Evolutionary conservation across 2,329 filamentous ascomycete species (phyloP), one percentile per base, ranked within the genome.

Genomic region (Talaromyces rugulosus): DNA sequence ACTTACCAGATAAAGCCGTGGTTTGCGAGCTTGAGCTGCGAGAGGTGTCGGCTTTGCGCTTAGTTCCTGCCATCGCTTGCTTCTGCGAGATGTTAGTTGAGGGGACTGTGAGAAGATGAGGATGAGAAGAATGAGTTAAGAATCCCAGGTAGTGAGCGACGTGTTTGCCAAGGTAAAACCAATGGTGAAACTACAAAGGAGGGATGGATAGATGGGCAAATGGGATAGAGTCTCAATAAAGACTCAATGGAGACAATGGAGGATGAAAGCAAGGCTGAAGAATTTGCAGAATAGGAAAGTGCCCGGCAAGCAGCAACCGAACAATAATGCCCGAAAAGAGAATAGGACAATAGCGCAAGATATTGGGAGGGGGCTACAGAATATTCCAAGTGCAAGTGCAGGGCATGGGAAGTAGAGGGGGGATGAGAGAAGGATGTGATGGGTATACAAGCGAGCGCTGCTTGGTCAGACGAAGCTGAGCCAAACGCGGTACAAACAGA

Each of bases 11-110:
- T 31, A 36, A 36, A 51, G 42, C 33, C 8, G 23, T 47, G 12
- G 57, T 33, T 58, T 44, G 50, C 27, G 61, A 61, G 56, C 31
- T 50, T 5, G 58, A 54, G 56, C 28, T 40, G 52, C 67, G 66
- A 58, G 69, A 59, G 51, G 70, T 67, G 56, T 70, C 70, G 57
- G 69, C 64, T 61, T 71, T 74, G 63, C 73, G 73, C 66, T 72
- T 75, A 64, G 70, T 69, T 63, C 74, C 74, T 65, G 72, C 73
- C 75, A 77, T 77, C 61, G 65, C 67, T 68, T 65, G 66, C 64
- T 67, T 68, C 65, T 69, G 11, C 5, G 18, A 30, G 33, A 59
- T 12, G 16, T 53, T 31, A 53, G 50, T 53, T 30, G 30, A 28
- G n/a, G 28, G 28, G 12, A 16, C 7, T 53, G 23, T 23, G 28